Conservation (phyloP, 306 rosid species). For the Nissolia schottii region DNA sequence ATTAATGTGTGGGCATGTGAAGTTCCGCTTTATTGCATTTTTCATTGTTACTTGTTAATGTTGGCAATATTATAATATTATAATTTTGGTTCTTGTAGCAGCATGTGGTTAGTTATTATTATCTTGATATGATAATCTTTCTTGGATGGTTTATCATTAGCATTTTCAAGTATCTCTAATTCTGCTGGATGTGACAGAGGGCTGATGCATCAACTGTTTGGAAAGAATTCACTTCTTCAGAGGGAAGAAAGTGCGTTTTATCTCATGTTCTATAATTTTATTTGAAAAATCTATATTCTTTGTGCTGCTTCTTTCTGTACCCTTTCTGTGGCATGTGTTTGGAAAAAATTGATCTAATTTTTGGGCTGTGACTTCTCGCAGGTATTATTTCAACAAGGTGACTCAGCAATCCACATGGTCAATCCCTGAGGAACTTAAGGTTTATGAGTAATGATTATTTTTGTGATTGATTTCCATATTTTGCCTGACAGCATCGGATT, state of each 20-base stretch:
- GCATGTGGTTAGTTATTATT: conserved; percentile 16
- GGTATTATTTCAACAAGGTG: conserved; percentile 91
- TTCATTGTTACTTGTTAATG: conserved; percentile 6
- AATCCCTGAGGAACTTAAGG: conserved; percentile 97
- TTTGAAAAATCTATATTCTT: background rate
- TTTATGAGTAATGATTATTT: conserved; percentile 31
- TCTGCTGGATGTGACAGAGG: conserved; percentile 70
- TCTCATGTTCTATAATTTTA: background rate
- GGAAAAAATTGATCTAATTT: background rate
- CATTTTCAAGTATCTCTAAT: conserved; percentile 31
- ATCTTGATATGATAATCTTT: conserved; percentile 20
- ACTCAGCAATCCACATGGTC: conserved; percentile 96
- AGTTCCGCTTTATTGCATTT: conserved; percentile 1
- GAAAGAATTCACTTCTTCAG: conserved; percentile 92
- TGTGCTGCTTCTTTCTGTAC: conserved; percentile 5
- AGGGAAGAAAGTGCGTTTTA: conserved; percentile 81
- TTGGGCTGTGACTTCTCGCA: conserved; percentile 39
- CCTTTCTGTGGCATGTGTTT: background rate
- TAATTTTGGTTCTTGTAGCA: conserved; percentile 1
- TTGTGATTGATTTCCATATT: background rate
- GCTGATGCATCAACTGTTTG: conserved; percentile 99
- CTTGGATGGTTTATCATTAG: conserved; percentile 14
- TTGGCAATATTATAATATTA: conserved; percentile 4
- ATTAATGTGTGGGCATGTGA: background rate
- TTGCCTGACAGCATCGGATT: background rate